Conservation (phyloP, 2,329 filamentous ascomycete species). For the Emydomyces testavorans region DNA sequence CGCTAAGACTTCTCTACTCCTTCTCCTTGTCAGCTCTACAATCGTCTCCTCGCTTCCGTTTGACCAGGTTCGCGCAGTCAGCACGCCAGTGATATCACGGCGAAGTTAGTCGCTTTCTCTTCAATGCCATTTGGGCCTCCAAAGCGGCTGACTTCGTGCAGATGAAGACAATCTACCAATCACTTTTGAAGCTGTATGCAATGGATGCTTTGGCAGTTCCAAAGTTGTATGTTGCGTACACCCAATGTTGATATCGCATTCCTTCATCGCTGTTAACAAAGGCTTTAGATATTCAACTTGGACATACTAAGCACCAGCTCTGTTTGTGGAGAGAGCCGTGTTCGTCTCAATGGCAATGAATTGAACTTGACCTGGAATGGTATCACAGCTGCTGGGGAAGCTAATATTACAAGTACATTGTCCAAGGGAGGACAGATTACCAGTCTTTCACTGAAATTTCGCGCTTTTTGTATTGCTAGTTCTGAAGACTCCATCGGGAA, state of each 20-base stretch:
- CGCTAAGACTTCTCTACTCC: conserved; percentile 12
- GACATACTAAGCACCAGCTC: conserved; percentile 20
- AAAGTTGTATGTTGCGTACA: conserved; percentile 15
- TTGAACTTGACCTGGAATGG: conserved; percentile 21
- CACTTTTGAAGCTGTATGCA: conserved; percentile 20
- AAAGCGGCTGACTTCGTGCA: conserved; percentile 11
- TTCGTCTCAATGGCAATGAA: conserved; percentile 23
- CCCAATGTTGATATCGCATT: neutral
- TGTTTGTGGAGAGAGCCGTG: conserved; percentile 20
- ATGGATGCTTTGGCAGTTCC: conserved; percentile 16
- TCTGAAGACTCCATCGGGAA: conserved; percentile 14
- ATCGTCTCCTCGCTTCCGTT: conserved; percentile 7
- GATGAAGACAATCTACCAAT: conserved; percentile 18
- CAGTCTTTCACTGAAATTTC: conserved; percentile 20
- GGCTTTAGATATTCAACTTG: conserved; percentile 22
- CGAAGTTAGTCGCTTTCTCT: conserved; percentile 10
- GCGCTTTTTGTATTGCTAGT: conserved; percentile 22
- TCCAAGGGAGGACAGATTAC: conserved; percentile 15
- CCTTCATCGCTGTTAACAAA: conserved; percentile 7
- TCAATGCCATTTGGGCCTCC: neutral
- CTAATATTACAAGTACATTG: conserved; percentile 19
- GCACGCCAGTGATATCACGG: neutral
- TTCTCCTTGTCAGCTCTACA: conserved; percentile 5
- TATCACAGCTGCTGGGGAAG: conserved; percentile 18
- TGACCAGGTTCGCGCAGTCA: neutral